Percentiles rank a stretch among this genome's conserved stretches.
Conservation (phyloP, 2,329 filamentous ascomycete species). For the Cordyceps pruinosa region DNA sequence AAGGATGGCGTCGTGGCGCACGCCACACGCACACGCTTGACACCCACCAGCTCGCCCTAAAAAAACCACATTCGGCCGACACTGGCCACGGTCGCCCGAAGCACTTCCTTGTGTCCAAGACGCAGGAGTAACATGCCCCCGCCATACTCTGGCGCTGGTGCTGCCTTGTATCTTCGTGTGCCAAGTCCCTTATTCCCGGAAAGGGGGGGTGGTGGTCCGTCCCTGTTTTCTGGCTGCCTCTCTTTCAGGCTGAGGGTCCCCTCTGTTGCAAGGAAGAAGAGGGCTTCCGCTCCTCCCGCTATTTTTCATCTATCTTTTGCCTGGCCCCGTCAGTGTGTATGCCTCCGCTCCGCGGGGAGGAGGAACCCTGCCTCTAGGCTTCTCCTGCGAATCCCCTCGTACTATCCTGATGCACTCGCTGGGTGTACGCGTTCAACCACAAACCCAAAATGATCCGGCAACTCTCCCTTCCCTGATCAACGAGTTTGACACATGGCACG, state of each 20-base stretch:
- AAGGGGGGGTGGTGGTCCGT: neutral
- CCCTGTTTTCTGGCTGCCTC: neutral
- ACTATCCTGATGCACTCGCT: neutral
- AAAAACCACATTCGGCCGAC: neutral
- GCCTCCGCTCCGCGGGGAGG: neutral
- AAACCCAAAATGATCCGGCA: neutral
- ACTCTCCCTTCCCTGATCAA: neutral
- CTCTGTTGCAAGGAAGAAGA: neutral
- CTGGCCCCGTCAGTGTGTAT: neutral
- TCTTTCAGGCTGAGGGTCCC: neutral
- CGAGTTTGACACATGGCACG: neutral
- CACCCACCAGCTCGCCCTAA: neutral
- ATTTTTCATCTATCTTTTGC: neutral
- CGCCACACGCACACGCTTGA: neutral
- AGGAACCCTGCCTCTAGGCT: neutral
- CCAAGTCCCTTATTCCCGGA: conserved; percentile 9
- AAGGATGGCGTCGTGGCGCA: neutral
- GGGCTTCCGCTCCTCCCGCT: conserved; percentile 2
- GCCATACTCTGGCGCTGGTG: neutral
- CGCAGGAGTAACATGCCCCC: neutral
- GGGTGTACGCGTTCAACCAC: neutral
- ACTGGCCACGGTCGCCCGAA: neutral
- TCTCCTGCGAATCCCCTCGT: neutral
- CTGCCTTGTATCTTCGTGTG: conserved; percentile 1
- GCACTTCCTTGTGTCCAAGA: neutral